These are phyloP conservation scores for Paraurostyla sp. DNA, from an alignment of 73 alveolate species.

Conservation along the genomic window DNA sequence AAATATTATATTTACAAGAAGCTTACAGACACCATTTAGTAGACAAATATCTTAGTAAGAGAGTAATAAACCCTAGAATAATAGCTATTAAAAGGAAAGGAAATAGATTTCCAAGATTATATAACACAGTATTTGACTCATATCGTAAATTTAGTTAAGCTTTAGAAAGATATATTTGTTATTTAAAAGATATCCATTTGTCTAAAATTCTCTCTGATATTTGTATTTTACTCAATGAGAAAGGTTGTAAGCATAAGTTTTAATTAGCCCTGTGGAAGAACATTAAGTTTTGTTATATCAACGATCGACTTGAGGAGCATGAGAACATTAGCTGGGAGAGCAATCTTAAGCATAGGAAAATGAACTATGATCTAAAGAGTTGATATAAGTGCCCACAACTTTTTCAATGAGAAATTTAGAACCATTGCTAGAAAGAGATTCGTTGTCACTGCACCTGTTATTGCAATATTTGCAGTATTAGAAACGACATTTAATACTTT, in stretches of 20 bases:
- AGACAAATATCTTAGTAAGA: too few relatives aligned
- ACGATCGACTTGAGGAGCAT: not conserved
- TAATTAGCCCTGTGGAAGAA: constrained; percentile 2
- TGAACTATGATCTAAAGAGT: constrained; percentile 25
- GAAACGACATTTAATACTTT: not conserved
- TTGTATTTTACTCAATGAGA: not conserved
- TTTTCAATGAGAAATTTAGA: not conserved
- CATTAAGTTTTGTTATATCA: constrained; percentile 1
- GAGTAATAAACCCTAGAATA: too few relatives aligned
- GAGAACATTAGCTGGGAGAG: constrained; percentile 10
- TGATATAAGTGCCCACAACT: constrained; percentile 16
- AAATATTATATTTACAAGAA: too few relatives aligned
- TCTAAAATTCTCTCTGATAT: not conserved
- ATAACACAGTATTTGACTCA: too few relatives aligned
- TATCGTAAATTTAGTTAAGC: too few relatives aligned
- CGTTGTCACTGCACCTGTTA: constrained; percentile 12
- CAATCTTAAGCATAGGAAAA: not conserved
- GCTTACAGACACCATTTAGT: too few relatives aligned
- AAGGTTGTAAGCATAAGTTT: not conserved
- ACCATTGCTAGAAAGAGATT: not conserved
- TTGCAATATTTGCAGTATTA: not conserved
- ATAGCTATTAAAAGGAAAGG: too few relatives aligned
- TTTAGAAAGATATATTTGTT: too few relatives aligned
- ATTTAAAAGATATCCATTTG: not conserved
- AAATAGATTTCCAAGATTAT: too few relatives aligned